A percentile compares a stretch with the other conserved stretches of the same genome.
phyloP scores from a whole-genome alignment of 805 yeast species.

The Candida yuanshanica region DNA sequence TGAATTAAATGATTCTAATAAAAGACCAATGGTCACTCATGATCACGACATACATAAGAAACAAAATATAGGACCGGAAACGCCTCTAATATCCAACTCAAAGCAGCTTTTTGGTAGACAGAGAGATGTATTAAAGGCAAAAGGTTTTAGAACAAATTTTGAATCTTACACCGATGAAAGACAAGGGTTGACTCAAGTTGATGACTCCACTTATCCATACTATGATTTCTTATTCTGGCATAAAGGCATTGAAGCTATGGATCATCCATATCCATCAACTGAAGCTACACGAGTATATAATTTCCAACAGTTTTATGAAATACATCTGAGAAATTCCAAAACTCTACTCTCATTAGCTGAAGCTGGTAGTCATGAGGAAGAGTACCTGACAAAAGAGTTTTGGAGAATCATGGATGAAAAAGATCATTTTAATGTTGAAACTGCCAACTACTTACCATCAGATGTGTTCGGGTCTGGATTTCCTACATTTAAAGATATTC shows the following conservation, averaged over 20 bases:
- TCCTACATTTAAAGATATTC: slow-evolving; percentile 21
- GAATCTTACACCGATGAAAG: slow-evolving; percentile 43
- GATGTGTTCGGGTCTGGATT: slow-evolving; percentile 37
- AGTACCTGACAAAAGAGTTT: slow-evolving; percentile 17
- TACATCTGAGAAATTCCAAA: slow-evolving; percentile 38
- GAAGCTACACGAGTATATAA: slow-evolving; percentile 47
- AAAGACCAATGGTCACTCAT: slow-evolving; percentile 8
- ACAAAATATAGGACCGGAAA: slow-evolving; percentile 3
- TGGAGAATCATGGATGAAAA: slow-evolving; percentile 21
- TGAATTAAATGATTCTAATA: slow-evolving; percentile 3
- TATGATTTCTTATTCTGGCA: slow-evolving; percentile 44
- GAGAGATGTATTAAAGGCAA: slow-evolving; percentile 37
- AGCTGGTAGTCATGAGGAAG: slow-evolving; percentile 16
- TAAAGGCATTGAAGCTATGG: slow-evolving; percentile 32
- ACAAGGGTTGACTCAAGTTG: slow-evolving; percentile 31
- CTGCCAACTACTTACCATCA: slow-evolving; percentile 29
- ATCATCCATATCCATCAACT: slow-evolving; percentile 31
- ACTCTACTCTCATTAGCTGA: slow-evolving; percentile 1
- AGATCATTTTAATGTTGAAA: slow-evolving; percentile 33
- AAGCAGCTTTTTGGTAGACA: slow-evolving; percentile 40
- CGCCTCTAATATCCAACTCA: slow-evolving; percentile 42
- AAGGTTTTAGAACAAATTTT: slow-evolving; percentile 47
- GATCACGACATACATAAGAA: slow-evolving; percentile 1
- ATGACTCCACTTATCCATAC: slow-evolving; percentile 29
- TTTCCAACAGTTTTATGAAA: slow-evolving; percentile 53